Percentiles rank a stretch among this genome's conserved stretches.
phyloP scores from a whole-genome alignment of 345 rosid genomes.

The Dipteronia sinensis region DNA sequence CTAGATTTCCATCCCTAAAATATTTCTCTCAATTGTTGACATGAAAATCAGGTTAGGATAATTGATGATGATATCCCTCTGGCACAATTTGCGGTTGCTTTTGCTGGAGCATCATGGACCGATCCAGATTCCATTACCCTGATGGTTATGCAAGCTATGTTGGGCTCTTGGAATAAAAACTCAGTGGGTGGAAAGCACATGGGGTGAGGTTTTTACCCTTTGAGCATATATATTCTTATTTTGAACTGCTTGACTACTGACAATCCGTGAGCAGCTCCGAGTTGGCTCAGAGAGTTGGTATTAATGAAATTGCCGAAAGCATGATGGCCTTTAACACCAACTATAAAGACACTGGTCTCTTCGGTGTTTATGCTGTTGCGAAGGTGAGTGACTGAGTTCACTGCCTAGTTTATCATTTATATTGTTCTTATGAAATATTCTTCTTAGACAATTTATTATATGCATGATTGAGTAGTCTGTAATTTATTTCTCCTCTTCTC shows the following conservation, averaged over 20 bases:
- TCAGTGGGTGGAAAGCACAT: slow-evolving; percentile 96
- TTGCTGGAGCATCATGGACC: slow-evolving; percentile 96
- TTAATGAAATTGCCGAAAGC: slow-evolving; percentile 92
- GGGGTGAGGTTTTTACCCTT: slow-evolving; percentile 66
- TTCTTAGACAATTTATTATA: background rate
- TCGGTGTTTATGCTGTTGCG: slow-evolving; percentile 96
- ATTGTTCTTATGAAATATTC: background rate
- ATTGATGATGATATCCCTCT: slow-evolving; percentile 90
- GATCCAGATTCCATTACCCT: slow-evolving; percentile 96
- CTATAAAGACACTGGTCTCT: slow-evolving; percentile 97
- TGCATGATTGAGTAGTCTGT: background rate
- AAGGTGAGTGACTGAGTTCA: slow-evolving; percentile 53
- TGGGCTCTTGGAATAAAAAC: slow-evolving; percentile 93
- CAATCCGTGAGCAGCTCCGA: slow-evolving; percentile 61
- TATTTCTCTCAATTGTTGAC: slow-evolving; percentile 3
- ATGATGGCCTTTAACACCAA: slow-evolving; percentile 99
- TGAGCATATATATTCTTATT: background rate
- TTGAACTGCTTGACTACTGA: background rate
- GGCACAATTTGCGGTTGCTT: slow-evolving; percentile 98
- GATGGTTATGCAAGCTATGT: slow-evolving; percentile 99
- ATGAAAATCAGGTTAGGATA: slow-evolving; percentile 72
- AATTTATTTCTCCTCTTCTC: background rate
- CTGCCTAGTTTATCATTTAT: background rate
- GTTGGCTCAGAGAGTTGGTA: slow-evolving; percentile 81
- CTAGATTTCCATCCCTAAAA: slow-evolving; percentile 4